Base-by-base conservation (phyloP, 768 basidiomycete species). In the Boletus edulis region DNA sequence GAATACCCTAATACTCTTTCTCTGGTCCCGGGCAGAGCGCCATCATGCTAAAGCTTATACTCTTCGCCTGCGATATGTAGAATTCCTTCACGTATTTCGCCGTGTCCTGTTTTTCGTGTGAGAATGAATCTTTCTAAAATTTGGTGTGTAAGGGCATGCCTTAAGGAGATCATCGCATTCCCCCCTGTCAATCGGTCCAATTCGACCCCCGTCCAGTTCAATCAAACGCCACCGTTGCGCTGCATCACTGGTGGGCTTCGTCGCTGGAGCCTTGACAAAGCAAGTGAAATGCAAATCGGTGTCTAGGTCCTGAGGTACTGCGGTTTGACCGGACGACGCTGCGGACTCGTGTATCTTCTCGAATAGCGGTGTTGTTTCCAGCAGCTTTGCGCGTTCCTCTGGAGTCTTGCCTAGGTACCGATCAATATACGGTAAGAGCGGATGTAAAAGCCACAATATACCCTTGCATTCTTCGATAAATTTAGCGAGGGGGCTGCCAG, bases 221-320 rank as follows among this genome's bases (percentile, higher is more conserved):
- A 96, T 73, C 8, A 97, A 69, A 44, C 87, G 78, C 71, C 58
- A 65, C 64, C 35, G 64, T 61, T 57, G 70, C 57, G 11, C 63
- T 60, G 32, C 15, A 54, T 18, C 68, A 51, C 41, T 57, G 51
- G 31, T 45, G 13, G 20, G 52, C 2, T 69, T 68, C 2, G 74
- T 67, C 32, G 72, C 75, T 2, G 85, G 83, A 0, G 89, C 89
- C 54, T 79, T 78, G 34, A 97, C 82, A 62, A 97, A 98, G 62
- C 87, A 86, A 1, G 89, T 90, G 60, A 95, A 98, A 71, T 97
- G 95, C 9, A 92, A 75, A 62, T 90, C 79, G 0, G 88, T 89
- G 38, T 91, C 76, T 10, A 85, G 75, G 60, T 89, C 77, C 2
- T 73, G 70, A 3, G 89, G 86, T 0, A 85, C 77, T 2, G 76